phyloP scores from a whole-genome alignment of 352 stramenopile genomes.

The Thraustotheca clavata region DNA sequence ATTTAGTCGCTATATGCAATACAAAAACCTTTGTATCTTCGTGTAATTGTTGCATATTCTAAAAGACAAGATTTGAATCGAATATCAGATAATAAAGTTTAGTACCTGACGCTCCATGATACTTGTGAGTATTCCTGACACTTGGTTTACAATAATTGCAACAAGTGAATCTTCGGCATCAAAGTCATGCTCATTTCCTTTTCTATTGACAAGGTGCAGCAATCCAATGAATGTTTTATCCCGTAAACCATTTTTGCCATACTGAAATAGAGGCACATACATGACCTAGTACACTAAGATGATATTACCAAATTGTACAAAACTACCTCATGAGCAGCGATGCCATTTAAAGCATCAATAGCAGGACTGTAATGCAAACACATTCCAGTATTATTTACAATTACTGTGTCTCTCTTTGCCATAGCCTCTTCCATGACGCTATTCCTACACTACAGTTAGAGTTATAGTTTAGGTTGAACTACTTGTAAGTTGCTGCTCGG shows the following conservation, averaged over 20 bases:
- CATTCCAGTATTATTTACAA: slow-evolving; percentile 48
- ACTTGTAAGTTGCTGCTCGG: slow-evolving; percentile 38
- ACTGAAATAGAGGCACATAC: slow-evolving; percentile 45
- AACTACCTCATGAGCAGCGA: slow-evolving; percentile 27
- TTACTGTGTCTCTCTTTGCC: slow-evolving; percentile 35
- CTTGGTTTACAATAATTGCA: slow-evolving; percentile 62
- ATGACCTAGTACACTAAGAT: slow-evolving; percentile 35
- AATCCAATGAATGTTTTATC: slow-evolving; percentile 49
- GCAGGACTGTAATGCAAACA: slow-evolving; percentile 45
- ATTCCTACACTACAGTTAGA: slow-evolving; percentile 9
- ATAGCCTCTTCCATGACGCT: slow-evolving; percentile 50
- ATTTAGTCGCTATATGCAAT: slow-evolving; percentile 32
- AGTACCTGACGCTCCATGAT: slow-evolving; percentile 54
- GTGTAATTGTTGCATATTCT: slow-evolving; percentile 45
- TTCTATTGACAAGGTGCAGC: slow-evolving; percentile 63
- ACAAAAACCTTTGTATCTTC: slow-evolving; percentile 46
- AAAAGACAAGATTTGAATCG: background rate
- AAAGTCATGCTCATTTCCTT: slow-evolving; percentile 48
- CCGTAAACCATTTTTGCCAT: slow-evolving; percentile 10
- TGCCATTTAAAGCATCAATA: slow-evolving; percentile 51
- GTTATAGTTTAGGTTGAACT: background rate
- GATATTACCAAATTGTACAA: too few relatives aligned
- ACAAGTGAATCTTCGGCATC: slow-evolving; percentile 64
- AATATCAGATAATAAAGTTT: too few relatives aligned
- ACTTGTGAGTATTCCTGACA: slow-evolving; percentile 51